A percentile compares a stretch with the other conserved stretches of the same genome.
Conservation (phyloP, 805 yeast species). For the Yamadazyma philogaea region DNA sequence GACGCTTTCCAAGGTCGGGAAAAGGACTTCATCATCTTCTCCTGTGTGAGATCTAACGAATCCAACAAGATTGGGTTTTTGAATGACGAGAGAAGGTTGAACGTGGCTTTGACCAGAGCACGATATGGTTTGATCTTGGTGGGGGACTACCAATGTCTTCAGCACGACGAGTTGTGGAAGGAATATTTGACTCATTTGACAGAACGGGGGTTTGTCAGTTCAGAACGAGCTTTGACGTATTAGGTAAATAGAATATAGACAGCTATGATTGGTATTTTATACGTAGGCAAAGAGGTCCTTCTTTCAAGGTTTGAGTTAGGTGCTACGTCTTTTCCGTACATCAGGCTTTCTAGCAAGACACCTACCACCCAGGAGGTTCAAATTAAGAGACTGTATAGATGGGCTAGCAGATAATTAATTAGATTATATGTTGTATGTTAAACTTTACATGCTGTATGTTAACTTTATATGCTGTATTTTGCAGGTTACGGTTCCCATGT, state of each 20-base stretch:
- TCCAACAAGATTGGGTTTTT: slow-evolving; percentile 76
- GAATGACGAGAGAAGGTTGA: slow-evolving; percentile 79
- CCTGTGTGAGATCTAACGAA: slow-evolving; percentile 65
- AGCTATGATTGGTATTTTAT: background rate
- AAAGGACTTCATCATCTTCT: slow-evolving; percentile 49
- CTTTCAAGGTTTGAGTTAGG: background rate
- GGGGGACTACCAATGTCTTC: slow-evolving; percentile 42
- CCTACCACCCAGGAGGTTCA: too few relatives aligned
- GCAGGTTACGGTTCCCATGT: too few relatives aligned
- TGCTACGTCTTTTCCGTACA: background rate
- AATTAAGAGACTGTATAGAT: too few relatives aligned
- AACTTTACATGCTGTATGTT: too few relatives aligned
- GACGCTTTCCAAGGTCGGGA: slow-evolving; percentile 64
- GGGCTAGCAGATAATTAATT: too few relatives aligned
- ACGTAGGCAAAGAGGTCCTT: background rate
- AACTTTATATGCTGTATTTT: too few relatives aligned
- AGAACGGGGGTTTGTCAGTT: slow-evolving; percentile 19
- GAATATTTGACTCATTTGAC: slow-evolving; percentile 44
- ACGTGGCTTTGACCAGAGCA: slow-evolving; percentile 88
- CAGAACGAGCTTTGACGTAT: background rate
- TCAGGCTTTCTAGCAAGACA: too few relatives aligned
- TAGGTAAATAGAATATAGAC: too few relatives aligned
- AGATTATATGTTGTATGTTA: too few relatives aligned
- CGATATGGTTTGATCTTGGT: slow-evolving; percentile 64
- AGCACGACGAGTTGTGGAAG: slow-evolving; percentile 51